Conservation (phyloP, 306 rosid genomes). For the Cicer cuneatum region DNA sequence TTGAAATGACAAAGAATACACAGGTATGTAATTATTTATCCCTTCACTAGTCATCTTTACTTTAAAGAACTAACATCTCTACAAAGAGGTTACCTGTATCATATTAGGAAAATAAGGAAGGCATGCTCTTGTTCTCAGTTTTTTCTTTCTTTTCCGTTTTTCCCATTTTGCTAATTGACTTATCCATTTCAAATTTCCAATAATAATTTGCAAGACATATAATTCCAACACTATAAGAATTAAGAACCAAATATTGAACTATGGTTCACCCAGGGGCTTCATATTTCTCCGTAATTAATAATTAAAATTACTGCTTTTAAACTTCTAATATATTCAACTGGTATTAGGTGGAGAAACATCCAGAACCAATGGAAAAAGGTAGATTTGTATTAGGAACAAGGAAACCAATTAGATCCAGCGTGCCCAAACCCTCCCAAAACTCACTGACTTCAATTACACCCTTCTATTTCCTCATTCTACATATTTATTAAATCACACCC, state of each 20-base stretch:
- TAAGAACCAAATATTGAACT: slow-evolving; percentile 22
- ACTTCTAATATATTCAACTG: neutral
- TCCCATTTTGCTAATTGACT: slow-evolving; percentile 6
- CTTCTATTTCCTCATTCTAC: neutral
- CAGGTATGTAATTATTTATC: slow-evolving; percentile 16
- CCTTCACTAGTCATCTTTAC: slow-evolving; percentile 13
- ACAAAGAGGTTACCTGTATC: slow-evolving; percentile 19
- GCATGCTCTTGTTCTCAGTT: slow-evolving; percentile 13
- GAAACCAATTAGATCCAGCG: neutral
- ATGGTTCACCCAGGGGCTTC: slow-evolving; percentile 10
- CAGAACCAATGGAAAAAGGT: neutral
- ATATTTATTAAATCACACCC: neutral
- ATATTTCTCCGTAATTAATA: slow-evolving; percentile 23
- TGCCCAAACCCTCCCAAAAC: neutral
- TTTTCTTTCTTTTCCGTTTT: neutral
- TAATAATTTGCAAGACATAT: slow-evolving; percentile 34
- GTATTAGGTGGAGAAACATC: neutral
- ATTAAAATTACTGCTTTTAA: slow-evolving; percentile 13
- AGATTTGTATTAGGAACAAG: neutral
- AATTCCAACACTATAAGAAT: slow-evolving; percentile 31
- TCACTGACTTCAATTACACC: neutral
- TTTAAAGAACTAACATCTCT: slow-evolving; percentile 17
- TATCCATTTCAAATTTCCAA: slow-evolving; percentile 23
- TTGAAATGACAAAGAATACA: slow-evolving; percentile 32
- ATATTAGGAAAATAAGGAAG: slow-evolving; percentile 25